Conservation (phyloP, 257 asterid genomes). For the Forsythia suspensa region DNA sequence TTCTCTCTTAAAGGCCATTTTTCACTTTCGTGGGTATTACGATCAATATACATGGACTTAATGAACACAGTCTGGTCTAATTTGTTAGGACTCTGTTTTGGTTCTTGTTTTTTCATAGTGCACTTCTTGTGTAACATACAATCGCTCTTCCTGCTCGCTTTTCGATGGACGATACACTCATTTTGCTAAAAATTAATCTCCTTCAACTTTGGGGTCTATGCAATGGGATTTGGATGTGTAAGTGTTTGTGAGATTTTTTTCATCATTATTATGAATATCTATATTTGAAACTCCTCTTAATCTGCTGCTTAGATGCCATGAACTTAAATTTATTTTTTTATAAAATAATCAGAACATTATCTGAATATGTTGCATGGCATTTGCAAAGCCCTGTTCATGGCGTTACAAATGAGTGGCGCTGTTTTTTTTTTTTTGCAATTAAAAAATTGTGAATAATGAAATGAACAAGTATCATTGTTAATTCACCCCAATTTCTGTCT, state of each 20-base stretch:
- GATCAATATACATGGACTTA: slow-evolving; percentile 91
- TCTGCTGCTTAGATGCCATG: slow-evolving; percentile 3
- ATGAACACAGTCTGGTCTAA: slow-evolving; percentile 73
- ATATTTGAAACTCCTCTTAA: neutral
- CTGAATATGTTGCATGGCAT: neutral
- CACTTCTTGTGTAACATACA: neutral
- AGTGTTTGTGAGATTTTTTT: slow-evolving; percentile 5
- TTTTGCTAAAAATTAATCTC: slow-evolving; percentile 82
- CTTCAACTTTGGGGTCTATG: slow-evolving; percentile 83
- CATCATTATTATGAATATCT: neutral
- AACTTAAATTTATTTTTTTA: neutral
- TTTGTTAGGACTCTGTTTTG: neutral
- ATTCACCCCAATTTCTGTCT: neutral
- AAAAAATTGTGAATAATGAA: neutral
- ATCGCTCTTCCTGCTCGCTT: slow-evolving; percentile 19
- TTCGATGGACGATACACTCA: slow-evolving; percentile 86
- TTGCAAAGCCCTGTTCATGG: neutral
- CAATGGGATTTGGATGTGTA: slow-evolving; percentile 99
- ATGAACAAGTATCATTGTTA: neutral
- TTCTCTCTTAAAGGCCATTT: slow-evolving; percentile 19
- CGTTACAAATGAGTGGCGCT: neutral
- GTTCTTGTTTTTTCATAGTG: neutral
- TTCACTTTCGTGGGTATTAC: slow-evolving; percentile 75
- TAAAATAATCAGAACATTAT: neutral
- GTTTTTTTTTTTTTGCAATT: neutral